Conservation (phyloP, 164 flowering plant species). For the Piper betle region DNA sequence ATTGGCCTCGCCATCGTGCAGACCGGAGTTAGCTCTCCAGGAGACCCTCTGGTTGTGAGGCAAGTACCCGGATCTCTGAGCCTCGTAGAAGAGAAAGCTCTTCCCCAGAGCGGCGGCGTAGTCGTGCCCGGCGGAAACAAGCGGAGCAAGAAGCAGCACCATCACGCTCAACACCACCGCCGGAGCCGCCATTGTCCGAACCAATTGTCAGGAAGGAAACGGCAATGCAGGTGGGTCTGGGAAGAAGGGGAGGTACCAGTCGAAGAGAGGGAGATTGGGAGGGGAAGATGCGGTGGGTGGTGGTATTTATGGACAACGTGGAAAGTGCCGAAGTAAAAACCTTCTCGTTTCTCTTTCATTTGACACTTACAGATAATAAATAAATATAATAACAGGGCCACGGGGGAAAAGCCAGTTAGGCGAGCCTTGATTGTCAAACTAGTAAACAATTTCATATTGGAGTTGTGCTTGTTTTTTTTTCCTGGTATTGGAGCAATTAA, state of each 20-base stretch:
- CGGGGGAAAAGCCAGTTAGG: background rate
- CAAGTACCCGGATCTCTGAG: constrained; percentile 90
- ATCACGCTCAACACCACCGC: constrained; percentile 12
- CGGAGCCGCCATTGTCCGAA: constrained; percentile 20
- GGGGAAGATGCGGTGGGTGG: constrained; percentile 31
- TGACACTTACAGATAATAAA: no score
- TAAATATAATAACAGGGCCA: no score
- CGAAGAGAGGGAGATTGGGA: constrained; percentile 5
- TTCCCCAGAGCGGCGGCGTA: constrained; percentile 71
- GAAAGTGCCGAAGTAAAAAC: constrained; percentile 2
- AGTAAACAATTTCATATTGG: background rate
- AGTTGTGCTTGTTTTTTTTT: background rate
- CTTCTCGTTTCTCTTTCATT: no score
- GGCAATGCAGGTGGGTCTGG: constrained; percentile 1
- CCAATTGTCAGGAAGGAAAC: constrained; percentile 11
- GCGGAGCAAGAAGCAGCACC: constrained; percentile 28
- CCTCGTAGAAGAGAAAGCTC: constrained; percentile 85
- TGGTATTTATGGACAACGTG: constrained; percentile 40
- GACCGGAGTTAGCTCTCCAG: constrained; percentile 84
- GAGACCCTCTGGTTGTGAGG: constrained; percentile 68
- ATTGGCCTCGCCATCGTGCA: constrained; percentile 66
- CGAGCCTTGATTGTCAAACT: background rate
- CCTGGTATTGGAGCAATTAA: background rate
- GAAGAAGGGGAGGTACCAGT: constrained; percentile 5
- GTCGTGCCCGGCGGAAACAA: constrained; percentile 62